Conservation (phyloP, 116 monocot genomes). For the Dioscorea cayenensis region DNA sequence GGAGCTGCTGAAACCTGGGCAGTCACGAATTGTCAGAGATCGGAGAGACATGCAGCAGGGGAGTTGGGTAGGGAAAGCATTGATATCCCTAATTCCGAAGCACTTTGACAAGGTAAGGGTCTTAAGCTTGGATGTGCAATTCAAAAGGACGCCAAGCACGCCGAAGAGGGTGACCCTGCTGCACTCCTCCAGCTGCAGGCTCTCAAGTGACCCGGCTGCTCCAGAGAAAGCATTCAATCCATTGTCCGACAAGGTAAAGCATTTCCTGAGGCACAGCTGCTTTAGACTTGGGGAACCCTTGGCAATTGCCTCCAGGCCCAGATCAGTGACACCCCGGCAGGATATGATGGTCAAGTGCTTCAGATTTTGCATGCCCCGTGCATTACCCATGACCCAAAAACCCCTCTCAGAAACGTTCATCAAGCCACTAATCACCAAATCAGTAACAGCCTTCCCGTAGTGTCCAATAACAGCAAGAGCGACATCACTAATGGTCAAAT, state of each 20-base stretch:
- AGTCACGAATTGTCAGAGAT: slow-evolving; percentile 47
- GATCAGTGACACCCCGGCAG: slow-evolving; percentile 63
- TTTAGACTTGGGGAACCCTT: slow-evolving; percentile 64
- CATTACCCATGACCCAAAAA: slow-evolving; percentile 89
- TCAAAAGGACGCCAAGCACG: slow-evolving; percentile 31
- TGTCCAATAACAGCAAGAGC: slow-evolving; percentile 66
- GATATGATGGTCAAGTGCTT: slow-evolving; percentile 32
- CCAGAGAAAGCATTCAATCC: slow-evolving; percentile 43
- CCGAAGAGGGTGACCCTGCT: slow-evolving; percentile 49
- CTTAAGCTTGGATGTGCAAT: slow-evolving; percentile 31
- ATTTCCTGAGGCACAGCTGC: slow-evolving; percentile 25
- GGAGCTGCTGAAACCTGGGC: slow-evolving; percentile 56
- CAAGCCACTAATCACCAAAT: slow-evolving; percentile 33
- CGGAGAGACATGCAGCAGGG: slow-evolving; percentile 41
- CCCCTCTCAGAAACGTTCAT: slow-evolving; percentile 56
- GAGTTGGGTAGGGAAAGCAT: slow-evolving; percentile 3
- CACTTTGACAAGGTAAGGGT: slow-evolving; percentile 53
- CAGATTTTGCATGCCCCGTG: slow-evolving; percentile 54
- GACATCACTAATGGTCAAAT: slow-evolving; percentile 49
- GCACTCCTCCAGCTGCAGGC: slow-evolving; percentile 65
- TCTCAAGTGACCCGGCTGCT: slow-evolving; percentile 38
- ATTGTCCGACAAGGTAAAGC: slow-evolving; percentile 45
- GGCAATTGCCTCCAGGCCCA: slow-evolving; percentile 45
- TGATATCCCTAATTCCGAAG: slow-evolving; percentile 57
- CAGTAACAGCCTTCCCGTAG: slow-evolving; percentile 57